A percentile compares a stretch with the other conserved stretches of the same genome.
Evolutionary conservation across 257 asterid species (phyloP).

Genomic region (Solanum tarijense): DNA sequence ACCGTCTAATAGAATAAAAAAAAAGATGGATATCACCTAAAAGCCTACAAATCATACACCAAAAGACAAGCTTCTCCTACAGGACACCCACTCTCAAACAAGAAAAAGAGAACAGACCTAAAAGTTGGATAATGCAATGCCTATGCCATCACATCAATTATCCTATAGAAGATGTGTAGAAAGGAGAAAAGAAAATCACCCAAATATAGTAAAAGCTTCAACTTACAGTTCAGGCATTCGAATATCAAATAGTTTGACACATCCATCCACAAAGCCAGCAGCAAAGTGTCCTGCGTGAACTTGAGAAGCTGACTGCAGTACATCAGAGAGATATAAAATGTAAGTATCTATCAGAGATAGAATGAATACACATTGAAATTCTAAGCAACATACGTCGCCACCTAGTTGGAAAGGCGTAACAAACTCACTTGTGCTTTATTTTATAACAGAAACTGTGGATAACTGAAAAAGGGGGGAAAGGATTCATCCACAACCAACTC

Average conservation of each 20-base stretch:
- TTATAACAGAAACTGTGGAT: not conserved
- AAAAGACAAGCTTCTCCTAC: not conserved
- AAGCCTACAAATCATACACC: not conserved
- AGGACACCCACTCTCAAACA: not conserved
- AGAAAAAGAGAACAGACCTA: not conserved
- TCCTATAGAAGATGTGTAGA: not conserved
- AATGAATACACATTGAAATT: not conserved
- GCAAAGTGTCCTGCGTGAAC: conserved; percentile 88
- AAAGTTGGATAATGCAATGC: not conserved
- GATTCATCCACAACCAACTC: not conserved
- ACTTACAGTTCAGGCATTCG: conserved; percentile 85
- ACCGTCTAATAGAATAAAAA: not conserved
- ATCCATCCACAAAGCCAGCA: conserved; percentile 88
- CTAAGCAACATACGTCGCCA: not conserved
- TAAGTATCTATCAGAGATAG: not conserved
- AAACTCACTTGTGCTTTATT: not conserved
- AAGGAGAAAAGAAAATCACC: not conserved
- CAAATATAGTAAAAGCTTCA: not conserved
- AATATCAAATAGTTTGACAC: conserved; percentile 60
- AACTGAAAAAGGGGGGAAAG: not conserved
- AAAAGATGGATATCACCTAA: not conserved
- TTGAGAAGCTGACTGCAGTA: conserved; percentile 75
- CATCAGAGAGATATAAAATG: not conserved
- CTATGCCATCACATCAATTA: not conserved
- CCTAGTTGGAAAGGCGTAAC: not conserved